Conservation (phyloP, 1,284 basidiomycete species). For the Violaceomyces palustris region DNA sequence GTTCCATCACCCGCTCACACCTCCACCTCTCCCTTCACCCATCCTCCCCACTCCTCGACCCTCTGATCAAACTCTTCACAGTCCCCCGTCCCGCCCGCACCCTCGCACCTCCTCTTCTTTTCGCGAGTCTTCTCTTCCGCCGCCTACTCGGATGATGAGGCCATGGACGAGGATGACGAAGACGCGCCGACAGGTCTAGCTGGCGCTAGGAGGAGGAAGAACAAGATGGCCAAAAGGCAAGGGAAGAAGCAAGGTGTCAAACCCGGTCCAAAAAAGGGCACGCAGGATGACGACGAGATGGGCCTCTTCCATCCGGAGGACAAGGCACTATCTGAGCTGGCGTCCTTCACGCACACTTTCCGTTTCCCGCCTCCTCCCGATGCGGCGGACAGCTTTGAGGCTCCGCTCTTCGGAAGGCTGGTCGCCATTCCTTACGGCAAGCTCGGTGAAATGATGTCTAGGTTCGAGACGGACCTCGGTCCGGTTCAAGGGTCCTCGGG, state of each 20-base stretch:
- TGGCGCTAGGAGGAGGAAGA: slow-evolving; percentile 35
- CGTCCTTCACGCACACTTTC: slow-evolving; percentile 38
- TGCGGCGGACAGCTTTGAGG: slow-evolving; percentile 43
- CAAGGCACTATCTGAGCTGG: slow-evolving; percentile 32
- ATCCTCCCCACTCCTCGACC: no score
- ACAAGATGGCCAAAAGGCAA: slow-evolving; percentile 20
- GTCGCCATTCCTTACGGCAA: slow-evolving; percentile 31
- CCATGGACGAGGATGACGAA: slow-evolving; percentile 37
- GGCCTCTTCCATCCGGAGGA: slow-evolving; percentile 51
- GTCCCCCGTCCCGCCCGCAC: slow-evolving; percentile 6
- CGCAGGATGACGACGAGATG: slow-evolving; percentile 20
- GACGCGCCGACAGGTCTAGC: slow-evolving; percentile 35
- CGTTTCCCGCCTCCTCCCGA: slow-evolving; percentile 47
- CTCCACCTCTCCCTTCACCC: no score
- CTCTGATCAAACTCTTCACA: background rate
- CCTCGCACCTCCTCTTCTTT: slow-evolving; percentile 42
- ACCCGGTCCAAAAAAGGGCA: no score
- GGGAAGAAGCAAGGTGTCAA: slow-evolving; percentile 28
- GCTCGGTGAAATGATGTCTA: slow-evolving; percentile 18
- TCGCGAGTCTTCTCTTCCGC: slow-evolving; percentile 46
- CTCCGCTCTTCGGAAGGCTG: slow-evolving; percentile 44
- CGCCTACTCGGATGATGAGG: slow-evolving; percentile 45
- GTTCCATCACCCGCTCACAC: no score
- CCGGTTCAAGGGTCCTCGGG: no score
- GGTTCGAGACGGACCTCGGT: slow-evolving; percentile 15